Evolutionary conservation across 371 early-diverging fungal genomes (phyloP), one percentile per base, ranked within the genome.

Genomic region (Actinomortierella ambigua): DNA sequence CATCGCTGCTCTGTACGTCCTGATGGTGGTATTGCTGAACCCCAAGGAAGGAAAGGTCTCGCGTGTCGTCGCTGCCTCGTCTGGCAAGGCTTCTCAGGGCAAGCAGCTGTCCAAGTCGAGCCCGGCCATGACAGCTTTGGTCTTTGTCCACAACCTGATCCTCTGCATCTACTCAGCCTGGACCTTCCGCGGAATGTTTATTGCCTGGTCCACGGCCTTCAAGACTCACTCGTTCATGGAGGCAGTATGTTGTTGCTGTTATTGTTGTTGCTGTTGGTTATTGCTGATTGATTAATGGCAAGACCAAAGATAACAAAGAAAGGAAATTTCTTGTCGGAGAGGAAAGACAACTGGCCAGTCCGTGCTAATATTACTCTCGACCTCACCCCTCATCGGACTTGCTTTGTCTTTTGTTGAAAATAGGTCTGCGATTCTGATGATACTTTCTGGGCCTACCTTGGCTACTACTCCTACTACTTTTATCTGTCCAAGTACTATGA

Each of bases 401-500:
- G 34, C 4, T 34, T 11, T 11, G 4, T 11, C 34, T 34, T 34
- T 11, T 34, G 18, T 14, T 1, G 29, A 43, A 18, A 27, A 29
- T 50, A 71, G 71, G 53, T 67, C 44, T 88, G 88, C 68, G 88
- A 88, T 57, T 59, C 64, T 8, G 61, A 75, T 42, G 76, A 75
- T 42, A 68, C 73, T 8, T 69, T 82, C 69, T 88, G 88, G 87
- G 78, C 78, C 56, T 55, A 55, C 13, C 79, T 88, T 34, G 79
- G 77, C 53, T 82, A 82, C 61, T 78, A 84, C 64, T 75, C 82
- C 23, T 89, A 82, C 75, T 81, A 84, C 63, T 89, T 89, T 61
- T 89, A 89, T 78, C 76, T 89, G 63, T 81, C 82, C 68, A 89
- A 89, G 75, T 89, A 82, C 77, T 89, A 79, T 88, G 63, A 59